phyloP scores from a whole-genome alignment of 2,329 filamentous ascomycete genomes.

The Cryphonectria carpinicola region DNA sequence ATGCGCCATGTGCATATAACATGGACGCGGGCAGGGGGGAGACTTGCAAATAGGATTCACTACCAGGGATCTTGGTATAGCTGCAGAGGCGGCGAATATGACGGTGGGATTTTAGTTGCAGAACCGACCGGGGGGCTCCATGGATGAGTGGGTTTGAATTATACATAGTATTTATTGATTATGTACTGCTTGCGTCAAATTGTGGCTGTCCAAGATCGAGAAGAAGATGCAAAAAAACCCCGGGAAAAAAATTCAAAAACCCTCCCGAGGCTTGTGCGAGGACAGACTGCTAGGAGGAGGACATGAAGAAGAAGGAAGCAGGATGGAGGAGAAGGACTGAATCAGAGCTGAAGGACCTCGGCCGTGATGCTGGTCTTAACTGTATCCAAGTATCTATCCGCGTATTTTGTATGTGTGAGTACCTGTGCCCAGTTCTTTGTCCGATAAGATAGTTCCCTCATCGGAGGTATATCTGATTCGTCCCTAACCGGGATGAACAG shows the following conservation, averaged over 20 bases:
- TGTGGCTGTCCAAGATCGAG: background rate
- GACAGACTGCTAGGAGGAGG: background rate
- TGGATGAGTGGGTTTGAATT: background rate
- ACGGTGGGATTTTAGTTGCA: constrained; percentile 1
- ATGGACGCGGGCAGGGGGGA: constrained; percentile 9
- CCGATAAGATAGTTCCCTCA: background rate
- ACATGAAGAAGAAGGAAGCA: background rate
- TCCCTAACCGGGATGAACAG: background rate
- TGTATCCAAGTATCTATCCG: background rate
- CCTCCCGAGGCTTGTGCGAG: background rate
- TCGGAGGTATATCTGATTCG: background rate
- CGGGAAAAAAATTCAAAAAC: background rate
- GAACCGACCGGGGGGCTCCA: background rate
- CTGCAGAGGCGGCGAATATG: background rate
- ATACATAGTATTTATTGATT: constrained; percentile 4
- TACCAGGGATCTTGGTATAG: constrained; percentile 5
- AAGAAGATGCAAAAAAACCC: too few relatives aligned
- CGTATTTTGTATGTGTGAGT: background rate
- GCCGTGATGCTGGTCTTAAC: background rate
- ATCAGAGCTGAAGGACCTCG: background rate
- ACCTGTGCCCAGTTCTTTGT: background rate
- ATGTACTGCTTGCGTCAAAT: background rate
- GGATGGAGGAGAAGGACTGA: background rate
- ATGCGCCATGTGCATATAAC: constrained; percentile 16
- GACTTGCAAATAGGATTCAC: background rate